Evolutionary conservation across 306 rosid species (phyloP).

Genomic region (Castanea crenata): DNA sequence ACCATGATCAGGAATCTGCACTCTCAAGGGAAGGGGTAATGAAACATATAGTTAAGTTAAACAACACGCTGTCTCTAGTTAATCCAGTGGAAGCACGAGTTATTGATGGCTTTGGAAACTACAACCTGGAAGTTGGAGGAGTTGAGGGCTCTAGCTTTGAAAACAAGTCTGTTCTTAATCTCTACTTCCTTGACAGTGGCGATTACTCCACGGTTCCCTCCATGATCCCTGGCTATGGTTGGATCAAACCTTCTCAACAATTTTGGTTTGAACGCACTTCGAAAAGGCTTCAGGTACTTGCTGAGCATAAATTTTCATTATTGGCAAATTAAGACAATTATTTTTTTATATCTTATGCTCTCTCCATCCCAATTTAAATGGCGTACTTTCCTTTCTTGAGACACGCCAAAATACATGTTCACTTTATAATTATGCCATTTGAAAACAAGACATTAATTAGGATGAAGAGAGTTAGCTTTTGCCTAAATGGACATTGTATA

Average conservation of each 20-base stretch:
- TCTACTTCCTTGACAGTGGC: slow-evolving; percentile 93
- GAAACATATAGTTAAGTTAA: slow-evolving; percentile 71
- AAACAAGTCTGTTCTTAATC: slow-evolving; percentile 84
- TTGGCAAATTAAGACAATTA: not conserved
- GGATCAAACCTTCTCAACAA: slow-evolving; percentile 96
- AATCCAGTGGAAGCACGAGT: slow-evolving; percentile 50
- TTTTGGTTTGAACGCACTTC: slow-evolving; percentile 79
- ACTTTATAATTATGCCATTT: too few relatives aligned
- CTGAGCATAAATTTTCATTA: not conserved
- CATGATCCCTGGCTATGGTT: slow-evolving; percentile 63
- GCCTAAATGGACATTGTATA: not conserved
- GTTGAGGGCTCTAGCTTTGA: slow-evolving; percentile 62
- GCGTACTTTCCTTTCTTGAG: too few relatives aligned
- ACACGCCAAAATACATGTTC: too few relatives aligned
- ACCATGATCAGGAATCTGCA: slow-evolving; percentile 92
- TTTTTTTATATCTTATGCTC: too few relatives aligned
- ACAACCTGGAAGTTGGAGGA: slow-evolving; percentile 77
- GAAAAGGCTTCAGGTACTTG: slow-evolving; percentile 57
- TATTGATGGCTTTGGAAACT: slow-evolving; percentile 94
- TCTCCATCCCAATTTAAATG: too few relatives aligned
- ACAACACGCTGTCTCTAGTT: slow-evolving; percentile 63
- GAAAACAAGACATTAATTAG: too few relatives aligned
- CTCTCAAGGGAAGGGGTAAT: slow-evolving; percentile 89
- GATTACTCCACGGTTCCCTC: slow-evolving; percentile 70
- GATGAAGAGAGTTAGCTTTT: not conserved